Conservation (phyloP, 371 early-diverging fungal genomes). For the Basidiobolus meristosporus region DNA sequence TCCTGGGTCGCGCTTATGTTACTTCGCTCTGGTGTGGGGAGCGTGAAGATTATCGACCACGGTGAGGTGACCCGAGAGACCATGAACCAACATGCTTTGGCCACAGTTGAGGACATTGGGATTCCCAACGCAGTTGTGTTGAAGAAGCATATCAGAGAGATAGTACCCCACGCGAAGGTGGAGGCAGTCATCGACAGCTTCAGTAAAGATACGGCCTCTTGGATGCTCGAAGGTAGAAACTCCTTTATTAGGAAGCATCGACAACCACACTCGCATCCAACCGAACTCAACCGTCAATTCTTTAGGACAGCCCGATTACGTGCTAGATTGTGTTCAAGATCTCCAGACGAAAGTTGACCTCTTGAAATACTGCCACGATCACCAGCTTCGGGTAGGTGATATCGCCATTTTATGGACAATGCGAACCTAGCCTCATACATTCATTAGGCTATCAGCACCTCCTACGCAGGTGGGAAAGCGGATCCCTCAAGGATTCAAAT, state of each 20-base stretch:
- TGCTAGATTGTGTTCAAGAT: conserved; percentile 87
- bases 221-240: conserved; percentile 36
- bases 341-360: conserved; percentile 80
- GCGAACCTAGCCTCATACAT: too few species aligned
- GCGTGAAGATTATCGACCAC: conserved; percentile 80
- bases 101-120: conserved; percentile 72
- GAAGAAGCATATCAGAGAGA: conserved; percentile 36
- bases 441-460: conserved; percentile 58
- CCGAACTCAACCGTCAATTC: too few species aligned
- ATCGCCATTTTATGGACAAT: too few species aligned
- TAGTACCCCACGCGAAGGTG: conserved; percentile 60
- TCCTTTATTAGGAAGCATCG: too few species aligned
- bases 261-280: too few species aligned
- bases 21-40: conserved; percentile 68
- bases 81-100: conserved; percentile 83
- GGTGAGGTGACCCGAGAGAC: conserved; percentile 83
- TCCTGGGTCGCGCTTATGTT: conserved; percentile 83
- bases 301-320: conserved; percentile 40
- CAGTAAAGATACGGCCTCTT: conserved; percentile 37
- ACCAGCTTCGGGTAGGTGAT: conserved; percentile 27
- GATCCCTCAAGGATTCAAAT: conserved; percentile 87
- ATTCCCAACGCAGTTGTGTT: conserved; percentile 67
- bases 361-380: conserved; percentile 61
- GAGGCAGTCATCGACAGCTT: conserved; percentile 68
- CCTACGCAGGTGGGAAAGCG: conserved; percentile 89